Evolutionary conservation across 169 alveolate species (phyloP).

Genomic region (Eimeria acervulina): DNA sequence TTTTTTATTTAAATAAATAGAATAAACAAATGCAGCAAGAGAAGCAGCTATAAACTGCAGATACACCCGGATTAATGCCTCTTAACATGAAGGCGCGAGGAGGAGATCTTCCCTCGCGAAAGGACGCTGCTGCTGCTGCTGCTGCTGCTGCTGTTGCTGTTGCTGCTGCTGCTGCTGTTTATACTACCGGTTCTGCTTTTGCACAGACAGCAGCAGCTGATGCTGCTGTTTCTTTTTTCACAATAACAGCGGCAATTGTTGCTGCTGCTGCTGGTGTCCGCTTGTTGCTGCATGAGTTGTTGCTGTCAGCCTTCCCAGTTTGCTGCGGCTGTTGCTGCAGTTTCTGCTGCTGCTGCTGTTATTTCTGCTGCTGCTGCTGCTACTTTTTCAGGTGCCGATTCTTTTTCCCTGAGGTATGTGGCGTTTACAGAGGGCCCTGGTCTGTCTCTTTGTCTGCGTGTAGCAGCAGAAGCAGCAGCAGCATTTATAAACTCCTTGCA

Average conservation of each 20-base stretch:
- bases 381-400: not conserved
- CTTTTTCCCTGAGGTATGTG: conserved; percentile 6
- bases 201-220: no score
- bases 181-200: no score
- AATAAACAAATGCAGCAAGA: not conserved
- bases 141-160: not conserved
- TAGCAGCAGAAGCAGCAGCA: conserved; percentile 36
- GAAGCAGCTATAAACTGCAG: not conserved
- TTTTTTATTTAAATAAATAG: not conserved
- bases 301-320: not conserved
- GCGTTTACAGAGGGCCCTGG: conserved; percentile 81
- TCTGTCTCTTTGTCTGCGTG: conserved; percentile 62
- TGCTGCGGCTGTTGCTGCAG: not conserved
- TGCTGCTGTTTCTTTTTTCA: not conserved
- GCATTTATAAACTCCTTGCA: not conserved
- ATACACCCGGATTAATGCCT: not conserved
- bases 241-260: no score
- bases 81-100: no score
- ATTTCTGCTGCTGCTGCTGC: not conserved
- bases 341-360: not conserved
- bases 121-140: not conserved
- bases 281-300: not conserved
- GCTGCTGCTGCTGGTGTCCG: not conserved
- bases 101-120: no score
- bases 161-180: not conserved